These are phyloP conservation scores for Moesziomyces antarcticus DNA, from an alignment of 1,284 basidiomycete species.

Conservation along the genomic window DNA sequence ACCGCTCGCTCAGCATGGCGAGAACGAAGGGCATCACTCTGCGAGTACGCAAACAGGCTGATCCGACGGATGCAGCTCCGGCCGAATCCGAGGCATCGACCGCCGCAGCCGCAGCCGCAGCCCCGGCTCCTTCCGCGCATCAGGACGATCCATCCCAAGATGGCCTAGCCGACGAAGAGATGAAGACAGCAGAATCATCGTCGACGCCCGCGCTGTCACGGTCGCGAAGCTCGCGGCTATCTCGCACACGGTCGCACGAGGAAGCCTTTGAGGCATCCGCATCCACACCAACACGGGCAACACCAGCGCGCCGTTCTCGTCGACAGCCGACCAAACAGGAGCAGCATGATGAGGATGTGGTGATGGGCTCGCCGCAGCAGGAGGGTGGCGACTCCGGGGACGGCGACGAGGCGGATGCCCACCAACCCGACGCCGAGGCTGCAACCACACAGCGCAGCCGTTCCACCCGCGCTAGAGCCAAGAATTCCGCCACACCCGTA, in stretches of 20 bases:
- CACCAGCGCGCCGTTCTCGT: constrained; percentile 38
- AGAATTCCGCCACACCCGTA: constrained; percentile 26
- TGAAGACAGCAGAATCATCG: constrained; percentile 15
- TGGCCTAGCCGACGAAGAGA: constrained; percentile 21
- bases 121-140: not conserved
- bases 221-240: constrained; percentile 23
- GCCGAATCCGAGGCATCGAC: not conserved
- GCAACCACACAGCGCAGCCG: constrained; percentile 26
- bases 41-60: constrained; percentile 32
- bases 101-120: not conserved
- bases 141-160: not conserved
- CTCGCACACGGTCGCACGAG: constrained; percentile 30
- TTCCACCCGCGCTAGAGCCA: constrained; percentile 19
- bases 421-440: constrained; percentile 5
- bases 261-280: constrained; percentile 16
- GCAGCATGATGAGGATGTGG: constrained; percentile 16
- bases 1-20: constrained; percentile 15
- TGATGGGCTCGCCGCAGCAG: constrained; percentile 13
- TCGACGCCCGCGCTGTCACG: constrained; percentile 14
- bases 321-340: constrained; percentile 32
- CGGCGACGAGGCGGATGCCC: constrained; percentile 7
- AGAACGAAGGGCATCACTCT: constrained; percentile 46
- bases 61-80: constrained; percentile 10
- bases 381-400: constrained; percentile 10
- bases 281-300: constrained; percentile 13